Conservation (phyloP, 805 yeast species). For the Wickerhamiella slavikovae region DNA sequence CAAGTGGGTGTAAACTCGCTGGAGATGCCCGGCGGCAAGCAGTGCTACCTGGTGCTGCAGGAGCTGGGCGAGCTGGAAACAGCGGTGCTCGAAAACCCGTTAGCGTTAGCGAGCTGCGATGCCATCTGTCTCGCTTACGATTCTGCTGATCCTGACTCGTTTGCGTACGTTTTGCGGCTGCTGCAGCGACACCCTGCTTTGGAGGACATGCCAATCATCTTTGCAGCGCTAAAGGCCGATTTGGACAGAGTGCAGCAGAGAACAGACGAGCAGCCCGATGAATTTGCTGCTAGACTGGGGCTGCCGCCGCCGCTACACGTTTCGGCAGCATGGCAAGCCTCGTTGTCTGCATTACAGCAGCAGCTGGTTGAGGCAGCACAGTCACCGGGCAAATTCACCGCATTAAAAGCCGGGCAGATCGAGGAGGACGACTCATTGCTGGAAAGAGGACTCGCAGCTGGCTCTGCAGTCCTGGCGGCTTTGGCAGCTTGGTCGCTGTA, state of each 20-base stretch:
- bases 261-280: slow-evolving; percentile 69
- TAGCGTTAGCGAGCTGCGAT: slow-evolving; percentile 66
- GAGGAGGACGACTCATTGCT: slow-evolving; percentile 34
- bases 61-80: slow-evolving; percentile 78
- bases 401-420: slow-evolving; percentile 30
- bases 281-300: slow-evolving; percentile 42
- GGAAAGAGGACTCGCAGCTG: slow-evolving; percentile 48
- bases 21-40: slow-evolving; percentile 86
- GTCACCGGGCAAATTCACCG: slow-evolving; percentile 53
- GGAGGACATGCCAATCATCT: slow-evolving; percentile 57
- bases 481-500: neutral
- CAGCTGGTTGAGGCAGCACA: slow-evolving; percentile 80
- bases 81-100: slow-evolving; percentile 52
- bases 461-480: slow-evolving; percentile 1
- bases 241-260: slow-evolving; percentile 90
- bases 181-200: slow-evolving; percentile 35
- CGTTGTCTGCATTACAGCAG: slow-evolving; percentile 64
- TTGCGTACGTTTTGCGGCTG: slow-evolving; percentile 60
- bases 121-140: slow-evolving; percentile 80
- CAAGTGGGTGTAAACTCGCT: slow-evolving; percentile 77
- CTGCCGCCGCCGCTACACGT: slow-evolving; percentile 77
- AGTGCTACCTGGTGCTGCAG: slow-evolving; percentile 75
- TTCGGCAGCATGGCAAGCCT: slow-evolving; percentile 75
- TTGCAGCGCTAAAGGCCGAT: slow-evolving; percentile 89
- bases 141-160: slow-evolving; percentile 89